Base-by-base conservation (phyloP, 106 monocot species). In the Dioscorea dumetorum region DNA sequence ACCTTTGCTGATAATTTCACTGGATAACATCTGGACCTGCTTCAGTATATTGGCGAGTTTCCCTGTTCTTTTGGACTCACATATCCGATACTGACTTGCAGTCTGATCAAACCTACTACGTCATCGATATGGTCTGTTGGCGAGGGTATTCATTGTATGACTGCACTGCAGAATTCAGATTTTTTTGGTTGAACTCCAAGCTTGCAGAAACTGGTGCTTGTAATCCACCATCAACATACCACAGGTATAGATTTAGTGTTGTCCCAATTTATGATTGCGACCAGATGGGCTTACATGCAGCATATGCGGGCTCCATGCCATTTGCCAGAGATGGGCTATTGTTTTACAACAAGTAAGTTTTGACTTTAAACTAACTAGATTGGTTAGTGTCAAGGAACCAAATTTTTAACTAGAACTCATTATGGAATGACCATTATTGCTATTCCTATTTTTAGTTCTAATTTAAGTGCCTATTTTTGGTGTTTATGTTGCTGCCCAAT, bases 71-170 rank as follows among this genome's bases (percentile, higher is more conserved):
- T 28, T 28, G 28, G 28, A 61, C 50, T 78, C 28, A 66, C 53
- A 57, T 61, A 53, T 63, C 14, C 2, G 5, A 48, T 76, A 17
- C 23, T 73, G 10, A 20, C 31, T 76, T 86, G 80, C 84, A 99
- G 99, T 63, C 80, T 48, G 82, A 99, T 78, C 83, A 90, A 64
- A 99, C 93, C 58, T 99, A 99, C 62, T 99, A 99, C 50, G 90
- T 89, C 32, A 99, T 99, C 74, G 99, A 99, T 66, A 87, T 99
- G 99, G 74, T 99, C 50, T 93, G 93, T 75, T 90, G 99, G 99
- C 58, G 87, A 70, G 92, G 99, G 1, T 93, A 99, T 63, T 85
- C 99, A 48, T 81, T 90, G 48, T 99, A 99, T 54, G 93, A 99
- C 16, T 99, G 99, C 75, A 85, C 69, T 51, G 74, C 83, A 12